A percentile compares a stretch with the other conserved stretches of the same genome.
Conservation (phyloP, 371 early-diverging fungal genomes). For the Amoeboaphelidium protococcarum region DNA sequence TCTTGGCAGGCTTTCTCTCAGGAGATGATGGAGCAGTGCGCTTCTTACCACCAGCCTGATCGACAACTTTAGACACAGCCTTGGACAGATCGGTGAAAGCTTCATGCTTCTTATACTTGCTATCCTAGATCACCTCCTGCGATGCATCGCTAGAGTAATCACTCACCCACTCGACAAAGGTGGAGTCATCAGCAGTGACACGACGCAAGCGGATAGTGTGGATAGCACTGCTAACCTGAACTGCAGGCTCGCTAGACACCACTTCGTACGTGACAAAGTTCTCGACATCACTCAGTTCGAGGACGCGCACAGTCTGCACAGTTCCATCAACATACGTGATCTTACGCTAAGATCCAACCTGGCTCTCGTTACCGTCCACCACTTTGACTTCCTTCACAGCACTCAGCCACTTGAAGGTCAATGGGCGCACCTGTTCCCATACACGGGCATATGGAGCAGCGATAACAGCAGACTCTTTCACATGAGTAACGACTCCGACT, state of each 20-base stretch:
- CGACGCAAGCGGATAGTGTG: constrained; percentile 21
- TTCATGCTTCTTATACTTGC: constrained; percentile 33
- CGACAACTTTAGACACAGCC: constrained; percentile 9
- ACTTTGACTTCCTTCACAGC: constrained; percentile 2
- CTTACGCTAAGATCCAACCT: constrained; percentile 23
- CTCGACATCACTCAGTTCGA: constrained; percentile 22
- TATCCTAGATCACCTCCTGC: constrained; percentile 21
- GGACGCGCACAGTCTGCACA: constrained; percentile 20
- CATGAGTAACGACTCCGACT: constrained; percentile 13
- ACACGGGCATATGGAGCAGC: constrained; percentile 16
- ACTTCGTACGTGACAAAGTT: constrained; percentile 28
- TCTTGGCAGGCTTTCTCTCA: no score
- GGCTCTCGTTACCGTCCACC: constrained; percentile 6
- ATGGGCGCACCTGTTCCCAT: constrained; percentile 17
- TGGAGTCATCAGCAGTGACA: constrained; percentile 25
- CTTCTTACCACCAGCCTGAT: no score
- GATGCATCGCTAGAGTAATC: constrained; percentile 26
- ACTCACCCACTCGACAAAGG: constrained; percentile 31
- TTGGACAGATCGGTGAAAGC: constrained; percentile 26
- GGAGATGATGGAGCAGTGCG: no score
- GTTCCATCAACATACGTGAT: constrained; percentile 30
- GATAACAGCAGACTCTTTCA: constrained; percentile 22
- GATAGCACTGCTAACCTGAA: constrained; percentile 20
- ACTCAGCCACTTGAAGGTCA: not conserved
- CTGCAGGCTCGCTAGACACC: constrained; percentile 24